Base-by-base conservation (phyloP, 179 eudicot genomes). In the Pouteria campechiana region DNA sequence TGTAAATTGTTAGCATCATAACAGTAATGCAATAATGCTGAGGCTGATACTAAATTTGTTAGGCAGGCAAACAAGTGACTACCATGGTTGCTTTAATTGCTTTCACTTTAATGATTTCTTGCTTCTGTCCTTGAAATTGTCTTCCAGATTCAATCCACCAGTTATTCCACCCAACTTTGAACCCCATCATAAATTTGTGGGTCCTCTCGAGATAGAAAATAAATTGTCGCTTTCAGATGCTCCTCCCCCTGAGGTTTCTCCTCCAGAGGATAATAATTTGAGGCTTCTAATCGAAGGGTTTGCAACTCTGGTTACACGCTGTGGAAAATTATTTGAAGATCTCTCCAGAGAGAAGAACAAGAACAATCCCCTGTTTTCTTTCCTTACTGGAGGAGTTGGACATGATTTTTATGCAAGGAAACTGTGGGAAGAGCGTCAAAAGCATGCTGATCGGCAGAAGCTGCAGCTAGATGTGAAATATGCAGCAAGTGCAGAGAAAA, bases 351-450 rank as follows among this genome's bases (percentile, higher is more conserved):
- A 85, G 68, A 90, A 85, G 57, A 79, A 85, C 48, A 81, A 70
- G 40, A 70, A 81, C 9, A 85, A 90, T 49, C 87, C 87, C 32
- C 33, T 81, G 42, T 90, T 90, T 75, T 56, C 65, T 50, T 90
- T 90, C 54, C 90, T 90, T 52, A 61, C 31, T 65, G 95, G 95
- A 22, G 98, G 98, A 52, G 53, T 43, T 46, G 98, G 95, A 34
- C 78, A 67, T 52, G 90, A 79, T 43, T 90, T 63, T 69, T 90
- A 90, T 64, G 59, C 58, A 35, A 81, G 95, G 78, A 90, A 69
- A 60, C 81, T 90, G 21, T 90, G 98, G 98, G 95, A 90, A 72
- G 93, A 74, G 69, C 70, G 53, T 9, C 95, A 85, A 63, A 90
- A 85, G 49, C 75, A 61, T 34, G 60, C 22, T 44, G 82, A 63